These are phyloP conservation scores for Lactifluus hygrophoroides DNA, from an alignment of 768 basidiomycete genomes.

Conservation along the genomic window DNA sequence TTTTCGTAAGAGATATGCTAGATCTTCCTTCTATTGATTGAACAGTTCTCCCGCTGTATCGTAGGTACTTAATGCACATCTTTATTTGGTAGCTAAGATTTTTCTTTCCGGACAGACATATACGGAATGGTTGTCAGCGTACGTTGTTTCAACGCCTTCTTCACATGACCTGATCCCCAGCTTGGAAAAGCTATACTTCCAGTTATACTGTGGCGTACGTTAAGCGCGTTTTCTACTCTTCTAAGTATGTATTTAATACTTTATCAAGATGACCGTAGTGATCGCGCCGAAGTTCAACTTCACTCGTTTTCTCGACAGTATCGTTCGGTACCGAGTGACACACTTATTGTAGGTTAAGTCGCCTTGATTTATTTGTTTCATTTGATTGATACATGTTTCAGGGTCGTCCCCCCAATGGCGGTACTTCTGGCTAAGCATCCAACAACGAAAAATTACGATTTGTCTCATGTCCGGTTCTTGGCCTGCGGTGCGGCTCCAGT, in stretches of 20 bases:
- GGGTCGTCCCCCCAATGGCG: slow-evolving; percentile 25
- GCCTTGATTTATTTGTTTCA: neutral
- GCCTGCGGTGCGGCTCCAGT: slow-evolving; percentile 29
- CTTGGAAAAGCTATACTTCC: slow-evolving; percentile 22
- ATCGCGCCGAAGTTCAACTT: slow-evolving; percentile 28
- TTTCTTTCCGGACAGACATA: slow-evolving; percentile 34
- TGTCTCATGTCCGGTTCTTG: slow-evolving; percentile 22
- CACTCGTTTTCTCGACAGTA: slow-evolving; percentile 26
- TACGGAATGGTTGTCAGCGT: slow-evolving; percentile 26
- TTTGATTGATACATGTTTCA: neutral
- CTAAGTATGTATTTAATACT: no score
- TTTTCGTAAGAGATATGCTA: neutral
- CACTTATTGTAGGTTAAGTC: slow-evolving; percentile 16
- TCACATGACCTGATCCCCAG: neutral
- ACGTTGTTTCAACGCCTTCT: neutral
- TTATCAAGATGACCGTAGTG: slow-evolving; percentile 24
- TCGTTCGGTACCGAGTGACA: slow-evolving; percentile 26
- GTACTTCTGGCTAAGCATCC: slow-evolving; percentile 25
- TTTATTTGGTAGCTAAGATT: neutral
- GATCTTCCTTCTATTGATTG: neutral
- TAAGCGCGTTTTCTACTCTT: neutral
- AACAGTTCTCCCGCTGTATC: slow-evolving; percentile 23
- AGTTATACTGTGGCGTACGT: slow-evolving; percentile 23
- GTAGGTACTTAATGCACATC: slow-evolving; percentile 18
- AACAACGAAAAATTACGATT: slow-evolving; percentile 25